Evolutionary conservation across 768 basidiomycete genomes (phyloP).

Genomic region (Lyophyllum semitale): DNA sequence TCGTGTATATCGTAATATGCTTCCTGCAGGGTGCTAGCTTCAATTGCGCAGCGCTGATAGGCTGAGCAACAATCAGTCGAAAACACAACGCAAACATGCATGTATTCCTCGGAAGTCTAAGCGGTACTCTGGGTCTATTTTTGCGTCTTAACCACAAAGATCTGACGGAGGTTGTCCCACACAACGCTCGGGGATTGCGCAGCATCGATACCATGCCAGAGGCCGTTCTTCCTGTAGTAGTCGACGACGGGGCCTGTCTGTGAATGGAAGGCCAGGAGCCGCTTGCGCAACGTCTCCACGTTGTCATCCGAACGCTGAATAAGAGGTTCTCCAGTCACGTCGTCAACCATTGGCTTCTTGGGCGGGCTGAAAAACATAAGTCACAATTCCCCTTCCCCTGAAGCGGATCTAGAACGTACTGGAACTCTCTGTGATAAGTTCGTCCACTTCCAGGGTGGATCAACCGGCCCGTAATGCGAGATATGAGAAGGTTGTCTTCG

Average conservation of each 20-base stretch:
- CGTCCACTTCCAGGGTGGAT: conserved; percentile 89
- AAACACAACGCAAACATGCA: not conserved
- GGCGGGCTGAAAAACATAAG: conserved; percentile 69
- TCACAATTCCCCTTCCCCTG: not conserved
- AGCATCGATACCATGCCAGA: conserved; percentile 92
- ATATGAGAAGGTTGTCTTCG: conserved; percentile 93
- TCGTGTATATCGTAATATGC: too few species aligned
- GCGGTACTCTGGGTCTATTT: conserved; percentile 28
- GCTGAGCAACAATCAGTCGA: too few species aligned
- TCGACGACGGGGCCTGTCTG: conserved; percentile 96
- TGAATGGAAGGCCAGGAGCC: conserved; percentile 84
- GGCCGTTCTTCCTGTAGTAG: conserved; percentile 90
- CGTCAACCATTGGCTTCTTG: conserved; percentile 93
- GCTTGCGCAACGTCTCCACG: conserved; percentile 90
- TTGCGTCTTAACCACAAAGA: conserved; percentile 54
- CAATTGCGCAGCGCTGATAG: too few species aligned
- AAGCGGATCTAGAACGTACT: conserved; percentile 51
- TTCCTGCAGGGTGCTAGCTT: too few species aligned
- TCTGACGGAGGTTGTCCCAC: conserved; percentile 77
- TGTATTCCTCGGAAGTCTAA: not conserved
- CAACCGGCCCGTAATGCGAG: conserved; percentile 94
- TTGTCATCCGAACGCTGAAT: conserved; percentile 99
- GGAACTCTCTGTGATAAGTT: conserved; percentile 94
- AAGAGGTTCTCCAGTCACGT: conserved; percentile 92
- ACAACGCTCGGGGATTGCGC: conserved; percentile 91